Conservation (phyloP, 352 stramenopile genomes). For the Thalassiosira exigua region DNA sequence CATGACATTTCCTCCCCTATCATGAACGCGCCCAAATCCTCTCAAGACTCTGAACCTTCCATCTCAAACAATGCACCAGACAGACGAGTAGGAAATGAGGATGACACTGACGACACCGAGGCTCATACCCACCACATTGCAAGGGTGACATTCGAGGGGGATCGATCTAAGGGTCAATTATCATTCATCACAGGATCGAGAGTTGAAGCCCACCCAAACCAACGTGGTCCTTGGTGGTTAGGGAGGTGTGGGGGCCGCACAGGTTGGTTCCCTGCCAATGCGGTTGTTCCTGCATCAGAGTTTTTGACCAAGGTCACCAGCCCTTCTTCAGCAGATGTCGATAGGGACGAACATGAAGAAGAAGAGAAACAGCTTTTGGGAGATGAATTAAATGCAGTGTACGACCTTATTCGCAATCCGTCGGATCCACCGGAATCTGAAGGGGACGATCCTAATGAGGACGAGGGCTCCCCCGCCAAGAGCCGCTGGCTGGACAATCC, state of each 20-base stretch:
- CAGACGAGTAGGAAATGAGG: not conserved
- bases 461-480: slow-evolving; percentile 35
- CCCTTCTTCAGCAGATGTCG: not conserved
- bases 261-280: slow-evolving; percentile 54
- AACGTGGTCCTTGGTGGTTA: slow-evolving; percentile 58
- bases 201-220: slow-evolving; percentile 57
- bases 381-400: slow-evolving; percentile 49
- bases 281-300: slow-evolving; percentile 56
- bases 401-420: slow-evolving; percentile 64
- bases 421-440: slow-evolving; percentile 37
- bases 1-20: slow-evolving; percentile 41
- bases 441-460: slow-evolving; percentile 9
- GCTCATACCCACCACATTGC: slow-evolving; percentile 59
- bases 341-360: slow-evolving; percentile 9
- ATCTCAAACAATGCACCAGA: not conserved
- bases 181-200: slow-evolving; percentile 56
- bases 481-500: slow-evolving; percentile 42
- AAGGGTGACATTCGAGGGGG: slow-evolving; percentile 51
- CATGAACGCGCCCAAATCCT: slow-evolving; percentile 4
- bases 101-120: slow-evolving; percentile 36
- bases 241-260: slow-evolving; percentile 51
- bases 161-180: slow-evolving; percentile 51
- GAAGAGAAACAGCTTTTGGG: slow-evolving; percentile 24
- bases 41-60: not conserved
- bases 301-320: slow-evolving; percentile 34